These are phyloP conservation scores for Sherardia arvensis DNA, from an alignment of 257 asterid genomes.

Conservation along the genomic window DNA sequence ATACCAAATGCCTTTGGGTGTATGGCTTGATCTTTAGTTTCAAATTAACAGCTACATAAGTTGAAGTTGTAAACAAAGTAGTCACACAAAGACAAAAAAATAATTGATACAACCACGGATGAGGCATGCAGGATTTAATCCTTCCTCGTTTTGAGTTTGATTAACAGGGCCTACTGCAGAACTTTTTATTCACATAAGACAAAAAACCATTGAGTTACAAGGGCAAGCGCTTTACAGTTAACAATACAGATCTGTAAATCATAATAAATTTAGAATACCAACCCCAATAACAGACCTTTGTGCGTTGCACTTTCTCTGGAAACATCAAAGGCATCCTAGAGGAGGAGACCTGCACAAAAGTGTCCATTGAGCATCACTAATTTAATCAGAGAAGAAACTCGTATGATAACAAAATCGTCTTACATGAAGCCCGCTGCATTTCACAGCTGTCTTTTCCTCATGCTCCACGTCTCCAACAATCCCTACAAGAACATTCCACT, in stretches of 20 bases:
- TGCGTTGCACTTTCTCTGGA: slow-evolving; percentile 70
- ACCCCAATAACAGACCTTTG: slow-evolving; percentile 49
- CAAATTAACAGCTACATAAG: neutral
- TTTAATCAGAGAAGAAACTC: slow-evolving; percentile 8
- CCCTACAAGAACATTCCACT: slow-evolving; percentile 26
- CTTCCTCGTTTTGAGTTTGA: neutral
- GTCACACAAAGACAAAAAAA: neutral
- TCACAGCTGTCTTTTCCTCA: slow-evolving; percentile 38
- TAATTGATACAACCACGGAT: neutral
- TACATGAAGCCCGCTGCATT: slow-evolving; percentile 44
- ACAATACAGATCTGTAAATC: neutral
- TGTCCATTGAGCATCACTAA: slow-evolving; percentile 11
- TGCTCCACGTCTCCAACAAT: slow-evolving; percentile 28
- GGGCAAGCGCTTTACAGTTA: neutral
- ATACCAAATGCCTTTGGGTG: neutral
- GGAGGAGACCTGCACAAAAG: slow-evolving; percentile 50
- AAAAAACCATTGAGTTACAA: neutral
- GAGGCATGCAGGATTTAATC: neutral
- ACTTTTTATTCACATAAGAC: neutral
- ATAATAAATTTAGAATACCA: slow-evolving; percentile 6
- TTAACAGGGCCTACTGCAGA: slow-evolving; percentile 1
- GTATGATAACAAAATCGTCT: slow-evolving; percentile 24
- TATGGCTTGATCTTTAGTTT: neutral
- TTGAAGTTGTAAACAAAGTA: neutral
- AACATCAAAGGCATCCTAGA: slow-evolving; percentile 74